These are phyloP conservation scores for Magnaporthiopsis incrustans DNA, from an alignment of 2,329 filamentous ascomycete genomes.

Conservation along the genomic window DNA sequence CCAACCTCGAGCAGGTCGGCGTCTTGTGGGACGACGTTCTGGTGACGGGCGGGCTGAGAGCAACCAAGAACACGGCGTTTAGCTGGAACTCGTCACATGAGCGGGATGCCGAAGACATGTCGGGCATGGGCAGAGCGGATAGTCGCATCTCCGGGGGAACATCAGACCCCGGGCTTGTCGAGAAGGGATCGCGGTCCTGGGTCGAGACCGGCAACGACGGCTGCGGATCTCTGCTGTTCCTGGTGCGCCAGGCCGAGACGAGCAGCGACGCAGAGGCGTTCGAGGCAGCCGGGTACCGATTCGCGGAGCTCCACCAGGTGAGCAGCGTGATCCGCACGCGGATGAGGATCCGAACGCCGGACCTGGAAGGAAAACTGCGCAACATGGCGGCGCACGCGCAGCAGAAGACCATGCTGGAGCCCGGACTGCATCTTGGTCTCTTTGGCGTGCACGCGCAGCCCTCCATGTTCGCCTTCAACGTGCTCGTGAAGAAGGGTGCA, in stretches of 20 bases:
- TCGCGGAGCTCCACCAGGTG: conserved; percentile 63
- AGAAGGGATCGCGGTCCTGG: conserved; percentile 27
- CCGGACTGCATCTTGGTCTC: conserved; percentile 49
- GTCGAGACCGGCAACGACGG: conserved; percentile 35
- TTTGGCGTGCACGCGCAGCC: conserved; percentile 48
- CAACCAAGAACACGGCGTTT: not conserved
- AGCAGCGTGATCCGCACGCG: conserved; percentile 58
- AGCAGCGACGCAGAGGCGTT: conserved; percentile 55
- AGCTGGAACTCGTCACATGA: too few species aligned
- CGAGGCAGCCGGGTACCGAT: conserved; percentile 68
- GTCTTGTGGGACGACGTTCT: conserved; percentile 70
- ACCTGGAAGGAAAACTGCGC: conserved; percentile 53
- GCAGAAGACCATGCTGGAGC: conserved; percentile 35
- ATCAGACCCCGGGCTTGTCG: conserved; percentile 25
- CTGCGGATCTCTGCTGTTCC: conserved; percentile 72
- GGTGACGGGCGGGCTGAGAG: conserved; percentile 42
- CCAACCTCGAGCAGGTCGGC: conserved; percentile 55
- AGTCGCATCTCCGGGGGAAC: not conserved
- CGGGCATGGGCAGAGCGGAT: not conserved
- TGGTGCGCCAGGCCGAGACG: conserved; percentile 56
- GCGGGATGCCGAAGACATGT: too few species aligned
- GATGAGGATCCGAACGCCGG: conserved; percentile 62
- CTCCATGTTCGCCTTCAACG: conserved; percentile 49
- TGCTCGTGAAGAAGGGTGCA: conserved; percentile 48
- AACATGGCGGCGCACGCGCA: conserved; percentile 55